Evolutionary conservation across 2,329 filamentous ascomycete species (phyloP).

Genomic region (Beauveria australis): DNA sequence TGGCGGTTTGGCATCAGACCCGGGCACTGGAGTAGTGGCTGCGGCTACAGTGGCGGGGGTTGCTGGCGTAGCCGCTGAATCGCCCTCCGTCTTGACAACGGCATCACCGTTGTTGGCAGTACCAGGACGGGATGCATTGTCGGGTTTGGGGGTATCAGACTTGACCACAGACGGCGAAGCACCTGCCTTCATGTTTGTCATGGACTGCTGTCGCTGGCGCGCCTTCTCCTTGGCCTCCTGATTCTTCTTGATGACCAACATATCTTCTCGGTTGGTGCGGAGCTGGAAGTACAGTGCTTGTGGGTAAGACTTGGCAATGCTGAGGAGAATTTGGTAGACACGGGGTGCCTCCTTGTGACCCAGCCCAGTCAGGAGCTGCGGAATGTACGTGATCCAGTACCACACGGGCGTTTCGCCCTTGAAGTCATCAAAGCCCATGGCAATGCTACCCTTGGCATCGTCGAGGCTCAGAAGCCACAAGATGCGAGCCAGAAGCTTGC

Average conservation of each 20-base stretch:
- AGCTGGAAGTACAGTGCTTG: slow-evolving; percentile 95
- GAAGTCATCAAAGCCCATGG: slow-evolving; percentile 85
- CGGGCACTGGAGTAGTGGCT: slow-evolving; percentile 18
- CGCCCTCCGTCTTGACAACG: slow-evolving; percentile 39
- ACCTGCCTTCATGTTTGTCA: slow-evolving; percentile 35
- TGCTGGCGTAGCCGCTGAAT: slow-evolving; percentile 19
- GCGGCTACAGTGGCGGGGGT: slow-evolving; percentile 16
- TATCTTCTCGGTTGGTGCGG: slow-evolving; percentile 87
- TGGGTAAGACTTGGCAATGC: slow-evolving; percentile 92
- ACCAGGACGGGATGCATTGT: slow-evolving; percentile 37
- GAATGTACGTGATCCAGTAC: slow-evolving; percentile 99
- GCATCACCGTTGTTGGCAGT: slow-evolving; percentile 41
- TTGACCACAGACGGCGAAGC: slow-evolving; percentile 44
- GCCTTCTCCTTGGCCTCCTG: slow-evolving; percentile 67
- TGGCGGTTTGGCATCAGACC: slow-evolving; percentile 12
- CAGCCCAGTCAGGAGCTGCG: slow-evolving; percentile 85
- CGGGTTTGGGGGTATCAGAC: slow-evolving; percentile 37
- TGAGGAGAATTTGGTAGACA: slow-evolving; percentile 76
- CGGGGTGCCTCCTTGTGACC: slow-evolving; percentile 86
- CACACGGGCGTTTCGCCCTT: slow-evolving; percentile 96
- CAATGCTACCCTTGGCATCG: slow-evolving; percentile 74
- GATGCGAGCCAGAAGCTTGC: slow-evolving; percentile 87
- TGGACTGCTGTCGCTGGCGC: slow-evolving; percentile 40
- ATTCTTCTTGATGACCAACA: slow-evolving; percentile 82
- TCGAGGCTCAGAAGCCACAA: slow-evolving; percentile 94